phyloP scores from a whole-genome alignment of 345 rosid genomes.

The Cochlearia excelsa region DNA sequence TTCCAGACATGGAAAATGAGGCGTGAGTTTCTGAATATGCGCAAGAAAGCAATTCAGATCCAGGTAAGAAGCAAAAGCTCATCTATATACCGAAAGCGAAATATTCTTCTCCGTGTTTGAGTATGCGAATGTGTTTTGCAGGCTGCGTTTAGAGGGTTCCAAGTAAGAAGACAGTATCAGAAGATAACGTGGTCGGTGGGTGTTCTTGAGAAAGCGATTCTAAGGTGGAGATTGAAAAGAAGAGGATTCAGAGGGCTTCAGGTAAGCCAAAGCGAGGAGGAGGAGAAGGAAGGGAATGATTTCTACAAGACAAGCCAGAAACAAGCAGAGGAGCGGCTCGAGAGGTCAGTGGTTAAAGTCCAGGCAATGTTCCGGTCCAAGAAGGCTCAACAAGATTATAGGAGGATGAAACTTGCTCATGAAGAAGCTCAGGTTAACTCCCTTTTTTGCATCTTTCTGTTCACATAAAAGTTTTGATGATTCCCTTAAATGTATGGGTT shows the following conservation, averaged over 20 bases:
- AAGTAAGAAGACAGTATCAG: conserved; percentile 69
- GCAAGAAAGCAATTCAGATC: conserved; percentile 69
- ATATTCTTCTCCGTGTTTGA: background rate
- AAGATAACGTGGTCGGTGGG: conserved; percentile 96
- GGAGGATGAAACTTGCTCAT: conserved; percentile 75
- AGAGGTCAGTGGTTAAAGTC: conserved; percentile 71
- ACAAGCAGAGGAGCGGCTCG: conserved; percentile 91
- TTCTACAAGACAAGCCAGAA: conserved; percentile 69
- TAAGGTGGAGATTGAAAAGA: conserved; percentile 91
- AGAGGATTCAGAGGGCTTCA: conserved; percentile 88
- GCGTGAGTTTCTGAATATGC: conserved; percentile 68
- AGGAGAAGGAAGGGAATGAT: conserved; percentile 62
- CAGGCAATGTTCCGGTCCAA: conserved; percentile 96
- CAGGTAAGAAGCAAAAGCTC: conserved; percentile 49
- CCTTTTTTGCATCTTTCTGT: too few relatives aligned
- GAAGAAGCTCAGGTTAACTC: conserved; percentile 60
- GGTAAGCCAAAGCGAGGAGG: conserved; percentile 46
- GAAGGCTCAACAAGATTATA: conserved; percentile 88
- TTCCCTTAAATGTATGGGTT: too few relatives aligned
- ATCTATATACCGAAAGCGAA: background rate
- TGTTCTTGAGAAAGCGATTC: conserved; percentile 80
- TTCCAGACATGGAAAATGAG: conserved; percentile 88
- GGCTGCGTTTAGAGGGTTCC: conserved; percentile 88
- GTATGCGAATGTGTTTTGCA: conserved; percentile 33
- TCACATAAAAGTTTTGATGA: background rate